Base-by-base conservation (phyloP, 2,329 filamentous ascomycete genomes). In the Colletotrichum cereale region DNA sequence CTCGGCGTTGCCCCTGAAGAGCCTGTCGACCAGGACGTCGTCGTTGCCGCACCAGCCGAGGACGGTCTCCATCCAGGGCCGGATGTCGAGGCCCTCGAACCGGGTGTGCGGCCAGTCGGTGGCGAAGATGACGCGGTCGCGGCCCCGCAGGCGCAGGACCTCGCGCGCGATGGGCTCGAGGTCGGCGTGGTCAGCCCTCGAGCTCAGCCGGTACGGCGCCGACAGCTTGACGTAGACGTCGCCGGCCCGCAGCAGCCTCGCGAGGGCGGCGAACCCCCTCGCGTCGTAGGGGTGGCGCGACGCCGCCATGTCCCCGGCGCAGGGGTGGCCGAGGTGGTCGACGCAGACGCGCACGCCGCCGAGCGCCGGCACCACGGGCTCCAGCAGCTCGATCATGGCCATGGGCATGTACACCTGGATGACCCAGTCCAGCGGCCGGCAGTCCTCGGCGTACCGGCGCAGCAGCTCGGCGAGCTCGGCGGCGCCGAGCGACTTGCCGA, bases 61-160 rank as follows among this genome's bases (percentile, higher is more conserved):
- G 60, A 88, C 86, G 63, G 79, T 82, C 69, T 88, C 83, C 36
- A 89, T 83, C 76, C 87, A 91, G 0, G 85, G 86, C 57, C 77
- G 81, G 29, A 90, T 87, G 75, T 91, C 85, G 2, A 89, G 74
- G 2, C 85, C 85, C 29, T 89, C 86, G 71, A 87, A 91, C 16
- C 89, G 82, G 3, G 90, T 91, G 77, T 91, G 89, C 26, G 89
- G 89, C 89, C 89, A 91, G 75, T 91, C 89, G 0, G 87, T 89
- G 1, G 88, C 88, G 77, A 89, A 91, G 0, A 91, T 84, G 12
- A 89, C 80, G 21, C 84, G 80, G 29, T 70, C 76, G 24, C 83
- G 78, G 2, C 81, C 82, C 14, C 82, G 85, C 5, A 83, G 78
- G 4, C 78, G 77, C 42, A 90, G 74, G 10, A 90, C 78, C 74